phyloP scores from a whole-genome alignment of 2,329 filamentous ascomycete species.

The Hypoxylon sp. region DNA sequence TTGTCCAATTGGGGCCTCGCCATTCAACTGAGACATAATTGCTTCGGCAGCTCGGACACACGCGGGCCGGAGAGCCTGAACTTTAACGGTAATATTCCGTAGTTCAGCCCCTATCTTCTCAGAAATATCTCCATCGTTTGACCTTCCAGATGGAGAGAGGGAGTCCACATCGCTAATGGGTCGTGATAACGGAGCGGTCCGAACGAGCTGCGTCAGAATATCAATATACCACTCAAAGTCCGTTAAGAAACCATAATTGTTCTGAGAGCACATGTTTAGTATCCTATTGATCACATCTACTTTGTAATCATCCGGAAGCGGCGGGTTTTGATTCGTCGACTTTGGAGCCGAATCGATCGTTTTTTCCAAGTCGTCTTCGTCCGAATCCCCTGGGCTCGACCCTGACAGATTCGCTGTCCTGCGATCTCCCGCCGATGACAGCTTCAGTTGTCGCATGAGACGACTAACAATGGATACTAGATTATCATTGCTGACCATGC shows the following conservation, averaged over 20 bases:
- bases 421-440: slow-evolving; percentile 68
- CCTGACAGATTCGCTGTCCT: slow-evolving; percentile 61
- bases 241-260: slow-evolving; percentile 85
- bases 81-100: slow-evolving; percentile 91
- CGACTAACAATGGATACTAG: slow-evolving; percentile 86
- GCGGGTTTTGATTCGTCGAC: slow-evolving; percentile 62
- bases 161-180: slow-evolving; percentile 54
- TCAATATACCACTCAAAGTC: slow-evolving; percentile 99
- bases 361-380: slow-evolving; percentile 63
- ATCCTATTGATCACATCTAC: slow-evolving; percentile 86
- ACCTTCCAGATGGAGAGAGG: slow-evolving; percentile 48
- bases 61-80: slow-evolving; percentile 82
- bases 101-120: slow-evolving; percentile 85
- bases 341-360: slow-evolving; percentile 53
- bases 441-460: slow-evolving; percentile 86
- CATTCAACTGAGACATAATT: slow-evolving; percentile 71
- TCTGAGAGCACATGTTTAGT: slow-evolving; percentile 87
- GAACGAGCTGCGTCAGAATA: slow-evolving; percentile 86
- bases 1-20: slow-evolving; percentile 67
- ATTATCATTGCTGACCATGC: slow-evolving; percentile 93
- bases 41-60: slow-evolving; percentile 88
- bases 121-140: slow-evolving; percentile 65
- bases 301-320: slow-evolving; percentile 88
- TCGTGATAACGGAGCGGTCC: slow-evolving; percentile 70
- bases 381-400: slow-evolving; percentile 59